Conservation (phyloP, 176 grass and related monocot genomes). For the Ensete glaucum region DNA sequence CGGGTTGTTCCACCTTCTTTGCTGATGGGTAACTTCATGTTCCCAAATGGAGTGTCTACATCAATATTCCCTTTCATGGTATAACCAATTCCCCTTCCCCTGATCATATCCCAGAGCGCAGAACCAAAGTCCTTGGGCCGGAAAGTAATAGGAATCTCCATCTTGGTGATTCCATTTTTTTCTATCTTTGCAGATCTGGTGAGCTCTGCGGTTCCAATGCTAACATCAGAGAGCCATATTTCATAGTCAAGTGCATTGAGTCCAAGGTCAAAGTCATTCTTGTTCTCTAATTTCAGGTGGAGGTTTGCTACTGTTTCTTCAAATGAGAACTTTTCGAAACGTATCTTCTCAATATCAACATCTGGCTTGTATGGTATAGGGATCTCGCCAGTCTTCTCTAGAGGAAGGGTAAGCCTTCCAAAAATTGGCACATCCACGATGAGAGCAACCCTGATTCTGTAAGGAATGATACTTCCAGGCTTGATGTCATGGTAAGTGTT, state of each 20-base stretch:
- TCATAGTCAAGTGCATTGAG: slow-evolving; percentile 78
- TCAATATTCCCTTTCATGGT: slow-evolving; percentile 84
- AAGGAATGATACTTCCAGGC: slow-evolving; percentile 88
- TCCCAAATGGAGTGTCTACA: slow-evolving; percentile 83
- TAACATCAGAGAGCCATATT: slow-evolving; percentile 82
- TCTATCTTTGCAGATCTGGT: slow-evolving; percentile 44
- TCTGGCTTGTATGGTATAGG: slow-evolving; percentile 90
- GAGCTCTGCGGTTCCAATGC: slow-evolving; percentile 63
- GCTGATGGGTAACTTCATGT: slow-evolving; percentile 88
- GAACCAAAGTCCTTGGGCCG: slow-evolving; percentile 88
- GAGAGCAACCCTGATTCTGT: slow-evolving; percentile 62
- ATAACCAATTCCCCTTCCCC: slow-evolving; percentile 70
- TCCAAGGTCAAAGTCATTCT: slow-evolving; percentile 80
- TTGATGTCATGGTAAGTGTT: slow-evolving; percentile 78
- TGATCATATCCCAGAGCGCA: slow-evolving; percentile 96
- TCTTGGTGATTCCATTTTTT: slow-evolving; percentile 74
- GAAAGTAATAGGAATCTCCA: slow-evolving; percentile 76
- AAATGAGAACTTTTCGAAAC: slow-evolving; percentile 79
- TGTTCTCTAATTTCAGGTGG: slow-evolving; percentile 90
- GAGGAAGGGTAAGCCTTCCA: slow-evolving; percentile 67
- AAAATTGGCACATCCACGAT: slow-evolving; percentile 82
- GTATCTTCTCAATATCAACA: slow-evolving; percentile 85
- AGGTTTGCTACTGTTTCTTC: slow-evolving; percentile 82
- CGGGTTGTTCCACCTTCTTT: slow-evolving; percentile 81
- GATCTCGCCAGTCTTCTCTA: slow-evolving; percentile 80